Base-by-base conservation (phyloP, 352 stramenopile genomes). In the Globisporangium cystogenes region DNA sequence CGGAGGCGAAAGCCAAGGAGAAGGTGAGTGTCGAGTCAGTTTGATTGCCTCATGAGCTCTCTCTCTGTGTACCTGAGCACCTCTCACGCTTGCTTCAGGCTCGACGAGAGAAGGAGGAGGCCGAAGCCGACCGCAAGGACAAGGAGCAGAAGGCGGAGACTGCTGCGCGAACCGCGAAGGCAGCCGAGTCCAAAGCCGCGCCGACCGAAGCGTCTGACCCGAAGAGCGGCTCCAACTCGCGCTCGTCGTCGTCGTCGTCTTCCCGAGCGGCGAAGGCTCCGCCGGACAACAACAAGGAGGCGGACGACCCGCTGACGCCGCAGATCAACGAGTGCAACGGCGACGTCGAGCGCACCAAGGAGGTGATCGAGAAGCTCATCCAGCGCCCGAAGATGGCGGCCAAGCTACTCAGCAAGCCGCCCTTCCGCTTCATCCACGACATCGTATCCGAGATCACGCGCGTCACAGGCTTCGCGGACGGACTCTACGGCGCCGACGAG, bases 361-460 rank as follows among this genome's bases (percentile, higher is more conserved):
- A 80, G 0, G 53, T 87, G 42, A 55, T 92, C 15, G 81, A 92
- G 57, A 85, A 87, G 52, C 65, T 95, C 41, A 93, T 93, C 50
- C 54, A 74, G 7, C 90, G 90, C 43, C 82, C 82, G 46, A 96
- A 95, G 57, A 92, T 95, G 82, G 82, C 73, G 1, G 67, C 74
- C 26, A 93, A 95, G 54, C 55, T 95, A 11, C 59, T 95, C 20
- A 72, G 70, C 42, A 95, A 94, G 49, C 87, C 87, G 16, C 87
- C 87, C 18, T 96, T 96, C 62, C 85, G 85, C 21, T 96, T 95
- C 59, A 65, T 95, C 29, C 85, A 96, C 55, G 85, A 95, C 54
- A 74, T 95, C 29, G 65, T 94, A 36, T 86, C 74, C 10, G 84
- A 93, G 59, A 59, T 96, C 40, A 93, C 75, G 37, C 81, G 77